Conservation (phyloP, 805 yeast species). For the Wickerhamia fluorescens region DNA sequence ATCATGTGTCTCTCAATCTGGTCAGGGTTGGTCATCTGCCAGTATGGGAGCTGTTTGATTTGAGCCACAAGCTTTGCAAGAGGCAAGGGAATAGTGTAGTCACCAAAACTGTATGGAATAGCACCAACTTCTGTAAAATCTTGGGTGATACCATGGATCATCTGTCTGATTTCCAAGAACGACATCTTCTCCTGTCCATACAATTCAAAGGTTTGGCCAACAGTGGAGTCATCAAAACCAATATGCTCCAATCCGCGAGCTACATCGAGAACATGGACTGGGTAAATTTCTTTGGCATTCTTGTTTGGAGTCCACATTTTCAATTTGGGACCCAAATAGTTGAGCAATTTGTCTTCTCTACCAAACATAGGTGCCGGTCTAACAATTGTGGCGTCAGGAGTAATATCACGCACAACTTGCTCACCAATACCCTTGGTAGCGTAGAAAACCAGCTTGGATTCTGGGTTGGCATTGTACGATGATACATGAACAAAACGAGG, state of each 20-base stretch:
- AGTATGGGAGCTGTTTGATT: slow-evolving; percentile 35
- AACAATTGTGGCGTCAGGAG: slow-evolving; percentile 76
- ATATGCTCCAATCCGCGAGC: slow-evolving; percentile 73
- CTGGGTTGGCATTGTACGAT: slow-evolving; percentile 64
- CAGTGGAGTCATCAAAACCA: slow-evolving; percentile 75
- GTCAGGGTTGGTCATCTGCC: slow-evolving; percentile 57
- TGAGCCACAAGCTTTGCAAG: slow-evolving; percentile 41
- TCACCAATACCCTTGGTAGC: slow-evolving; percentile 80
- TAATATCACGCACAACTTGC: slow-evolving; percentile 54
- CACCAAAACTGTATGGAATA: slow-evolving; percentile 36
- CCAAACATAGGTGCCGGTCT: slow-evolving; percentile 82
- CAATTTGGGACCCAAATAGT: slow-evolving; percentile 47
- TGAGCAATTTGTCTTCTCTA: slow-evolving; percentile 62
- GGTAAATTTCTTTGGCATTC: slow-evolving; percentile 55
- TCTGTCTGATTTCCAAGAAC: slow-evolving; percentile 56
- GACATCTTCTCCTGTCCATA: slow-evolving; percentile 63
- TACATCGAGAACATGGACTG: slow-evolving; percentile 73
- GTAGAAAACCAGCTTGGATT: slow-evolving; percentile 62
- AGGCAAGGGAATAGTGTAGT: slow-evolving; percentile 37
- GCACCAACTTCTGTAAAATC: slow-evolving; percentile 40
- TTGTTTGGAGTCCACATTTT: slow-evolving; percentile 61
- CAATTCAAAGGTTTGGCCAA: slow-evolving; percentile 69
- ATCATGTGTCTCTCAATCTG: slow-evolving; percentile 66
- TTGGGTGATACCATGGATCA: slow-evolving; percentile 59
- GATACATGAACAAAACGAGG: slow-evolving; percentile 76